Conservation (phyloP, 2,329 filamentous ascomycete species). For the Aspergillus sergii region DNA sequence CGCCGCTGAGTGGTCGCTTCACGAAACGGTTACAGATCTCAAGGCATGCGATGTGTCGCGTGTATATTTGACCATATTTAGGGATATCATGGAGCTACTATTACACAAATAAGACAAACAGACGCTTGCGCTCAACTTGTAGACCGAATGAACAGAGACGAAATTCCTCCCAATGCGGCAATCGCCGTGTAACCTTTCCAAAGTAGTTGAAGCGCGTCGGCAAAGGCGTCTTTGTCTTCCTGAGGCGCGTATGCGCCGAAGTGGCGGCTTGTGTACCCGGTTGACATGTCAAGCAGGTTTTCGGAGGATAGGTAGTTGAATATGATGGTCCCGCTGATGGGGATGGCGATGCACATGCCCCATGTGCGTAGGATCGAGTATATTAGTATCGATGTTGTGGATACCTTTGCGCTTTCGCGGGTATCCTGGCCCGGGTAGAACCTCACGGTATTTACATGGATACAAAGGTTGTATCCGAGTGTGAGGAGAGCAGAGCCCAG, state of each 20-base stretch:
- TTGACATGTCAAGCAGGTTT: not conserved
- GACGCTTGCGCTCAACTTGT: not conserved
- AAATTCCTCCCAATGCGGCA: constrained; percentile 27
- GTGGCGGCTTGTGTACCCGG: not conserved
- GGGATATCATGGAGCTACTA: not conserved
- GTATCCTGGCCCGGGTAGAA: not conserved
- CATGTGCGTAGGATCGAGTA: constrained; percentile 44
- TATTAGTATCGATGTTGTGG: constrained; percentile 34
- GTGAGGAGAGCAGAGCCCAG: constrained; percentile 48
- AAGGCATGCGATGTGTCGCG: not conserved
- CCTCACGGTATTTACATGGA: constrained; percentile 29
- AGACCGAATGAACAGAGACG: constrained; percentile 2
- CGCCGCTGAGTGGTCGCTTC: not conserved
- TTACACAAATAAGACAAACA: not conserved
- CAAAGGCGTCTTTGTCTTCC: constrained; percentile 21
- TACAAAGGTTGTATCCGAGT: constrained; percentile 40
- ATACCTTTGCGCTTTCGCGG: not conserved
- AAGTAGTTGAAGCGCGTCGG: constrained; percentile 25
- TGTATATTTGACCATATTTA: not conserved
- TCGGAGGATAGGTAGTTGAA: constrained; percentile 40
- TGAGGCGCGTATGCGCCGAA: not conserved
- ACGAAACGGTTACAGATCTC: not conserved
- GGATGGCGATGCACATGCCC: constrained; percentile 50
- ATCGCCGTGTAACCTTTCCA: constrained; percentile 32
- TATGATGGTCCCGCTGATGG: constrained; percentile 43